Percentiles rank a stretch among this genome's conserved stretches.
Evolutionary conservation across 148 eudicot species (phyloP).

Genomic region (Silene uniflora): DNA sequence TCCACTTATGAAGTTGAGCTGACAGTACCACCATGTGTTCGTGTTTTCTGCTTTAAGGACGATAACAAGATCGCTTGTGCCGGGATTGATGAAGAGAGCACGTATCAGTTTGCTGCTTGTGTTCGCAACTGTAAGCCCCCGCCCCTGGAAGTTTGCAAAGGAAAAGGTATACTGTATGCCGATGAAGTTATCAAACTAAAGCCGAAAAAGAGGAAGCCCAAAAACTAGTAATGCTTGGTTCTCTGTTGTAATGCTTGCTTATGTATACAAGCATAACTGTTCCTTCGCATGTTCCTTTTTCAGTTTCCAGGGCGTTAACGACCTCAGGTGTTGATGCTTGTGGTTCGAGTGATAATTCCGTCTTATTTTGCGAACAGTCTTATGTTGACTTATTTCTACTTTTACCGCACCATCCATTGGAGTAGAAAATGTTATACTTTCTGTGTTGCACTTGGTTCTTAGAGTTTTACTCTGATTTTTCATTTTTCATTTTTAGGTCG

Average conservation of each 20-base stretch:
- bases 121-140: conserved; percentile 74
- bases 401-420: neutral
- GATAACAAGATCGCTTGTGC: neutral
- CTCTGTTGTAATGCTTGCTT: no score
- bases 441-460: no score
- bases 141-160: conserved; percentile 71
- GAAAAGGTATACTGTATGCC: conserved; percentile 67
- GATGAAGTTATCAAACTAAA: conserved; percentile 73
- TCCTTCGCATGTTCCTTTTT: no score
- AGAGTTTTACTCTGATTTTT: no score
- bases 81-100: conserved; percentile 43
- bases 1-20: conserved; percentile 70
- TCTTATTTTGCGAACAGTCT: no score
- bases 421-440: no score
- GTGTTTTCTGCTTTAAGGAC: neutral
- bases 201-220: conserved; percentile 53
- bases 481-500: no score
- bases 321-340: no score
- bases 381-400: no score
- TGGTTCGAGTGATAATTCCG: no score
- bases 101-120: conserved; percentile 73
- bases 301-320: neutral
- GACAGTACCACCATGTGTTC: neutral
- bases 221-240: neutral
- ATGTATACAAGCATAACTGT: no score